A percentile compares a stretch with the other conserved stretches of the same genome.
Conservation (phyloP, 2,329 filamentous ascomycete species). For the Cladosporium sp. region DNA sequence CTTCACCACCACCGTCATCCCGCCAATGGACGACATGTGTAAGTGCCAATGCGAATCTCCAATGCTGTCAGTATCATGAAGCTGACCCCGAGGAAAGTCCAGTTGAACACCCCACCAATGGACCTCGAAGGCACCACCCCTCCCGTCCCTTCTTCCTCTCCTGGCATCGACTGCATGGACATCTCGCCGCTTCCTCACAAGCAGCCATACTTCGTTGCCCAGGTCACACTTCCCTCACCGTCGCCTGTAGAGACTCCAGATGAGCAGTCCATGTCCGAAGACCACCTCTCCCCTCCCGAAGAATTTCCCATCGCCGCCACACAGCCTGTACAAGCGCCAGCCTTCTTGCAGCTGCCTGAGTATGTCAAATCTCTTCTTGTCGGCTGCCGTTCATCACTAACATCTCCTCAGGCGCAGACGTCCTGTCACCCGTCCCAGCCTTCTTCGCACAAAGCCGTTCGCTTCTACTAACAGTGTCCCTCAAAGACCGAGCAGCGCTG, state of each 20-base stretch:
- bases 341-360: conserved; percentile 33
- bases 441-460: conserved; percentile 72
- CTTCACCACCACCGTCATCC: conserved; percentile 73
- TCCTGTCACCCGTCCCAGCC: conserved; percentile 65
- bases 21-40: conserved; percentile 41
- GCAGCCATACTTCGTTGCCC: conserved; percentile 57
- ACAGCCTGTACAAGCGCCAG: conserved; percentile 23
- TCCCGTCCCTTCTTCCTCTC: conserved; percentile 80
- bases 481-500: conserved; percentile 57
- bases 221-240: conserved; percentile 71
- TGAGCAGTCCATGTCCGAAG: conserved; percentile 33
- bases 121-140: conserved; percentile 77
- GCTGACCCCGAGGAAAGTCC: conserved; percentile 40
- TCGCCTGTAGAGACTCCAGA: conserved; percentile 59
- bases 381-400: conserved; percentile 17
- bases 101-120: conserved; percentile 46
- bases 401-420: conserved; percentile 31
- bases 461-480: conserved; percentile 64
- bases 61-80: background rate
- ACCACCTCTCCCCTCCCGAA: conserved; percentile 35
- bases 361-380: conserved; percentile 21
- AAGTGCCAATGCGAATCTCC: conserved; percentile 31
- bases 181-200: conserved; percentile 93
- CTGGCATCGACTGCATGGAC: conserved; percentile 82
- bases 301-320: conserved; percentile 20